phyloP scores from a whole-genome alignment of 179 eudicot genomes.

The Corrigiola litoralis region DNA sequence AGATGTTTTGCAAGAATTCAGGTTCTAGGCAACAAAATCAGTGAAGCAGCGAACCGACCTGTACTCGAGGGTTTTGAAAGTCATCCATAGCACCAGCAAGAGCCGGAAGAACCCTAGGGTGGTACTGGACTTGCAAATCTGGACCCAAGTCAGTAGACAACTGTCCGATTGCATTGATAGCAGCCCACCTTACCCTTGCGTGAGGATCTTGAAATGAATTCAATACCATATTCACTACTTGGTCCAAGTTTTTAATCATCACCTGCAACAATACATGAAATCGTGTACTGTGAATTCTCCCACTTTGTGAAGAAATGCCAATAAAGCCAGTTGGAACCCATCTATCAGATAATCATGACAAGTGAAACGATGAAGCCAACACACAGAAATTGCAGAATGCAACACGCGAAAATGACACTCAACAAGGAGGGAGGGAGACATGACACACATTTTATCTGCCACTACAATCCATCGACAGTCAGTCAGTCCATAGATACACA shows the following conservation, averaged over 20 bases:
- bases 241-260: slow-evolving; percentile 83
- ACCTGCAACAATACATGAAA: slow-evolving; percentile 41
- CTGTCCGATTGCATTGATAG: slow-evolving; percentile 95
- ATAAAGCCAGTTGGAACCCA: too few species aligned
- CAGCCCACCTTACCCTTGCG: slow-evolving; percentile 97
- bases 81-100: slow-evolving; percentile 92
- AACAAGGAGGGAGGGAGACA: too few species aligned
- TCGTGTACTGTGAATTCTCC: neutral
- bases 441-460: too few species aligned
- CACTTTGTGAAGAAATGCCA: neutral
- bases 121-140: slow-evolving; percentile 82
- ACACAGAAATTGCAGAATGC: too few species aligned
- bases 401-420: too few species aligned
- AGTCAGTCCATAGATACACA: too few species aligned
- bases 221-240: slow-evolving; percentile 80
- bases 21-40: neutral
- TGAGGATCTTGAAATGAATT: slow-evolving; percentile 88
- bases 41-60: slow-evolving; percentile 41
- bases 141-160: slow-evolving; percentile 92
- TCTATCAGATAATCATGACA: too few species aligned
- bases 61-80: slow-evolving; percentile 91
- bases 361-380: too few species aligned
- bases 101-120: slow-evolving; percentile 75
- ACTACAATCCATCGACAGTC: too few species aligned
- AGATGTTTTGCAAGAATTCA: neutral